Evolutionary conservation across 208 protist species (phyloP), one percentile per base, ranked within the genome.

Genomic region (Leishmania major): DNA sequence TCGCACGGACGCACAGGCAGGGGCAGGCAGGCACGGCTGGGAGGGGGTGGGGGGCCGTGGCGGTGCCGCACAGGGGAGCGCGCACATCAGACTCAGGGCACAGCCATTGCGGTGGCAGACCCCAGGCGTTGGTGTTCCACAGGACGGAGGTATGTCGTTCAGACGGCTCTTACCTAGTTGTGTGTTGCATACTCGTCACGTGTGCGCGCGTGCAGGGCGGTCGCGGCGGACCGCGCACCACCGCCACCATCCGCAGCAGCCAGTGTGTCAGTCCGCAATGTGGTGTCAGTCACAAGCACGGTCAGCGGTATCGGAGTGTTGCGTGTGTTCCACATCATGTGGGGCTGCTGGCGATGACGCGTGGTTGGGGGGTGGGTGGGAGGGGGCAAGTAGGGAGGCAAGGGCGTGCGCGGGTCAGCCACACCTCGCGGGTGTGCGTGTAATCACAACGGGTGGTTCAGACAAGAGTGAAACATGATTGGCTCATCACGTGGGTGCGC

Each of bases 241-340:
- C 40, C 40, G 25, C 4, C 57, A 70, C 2, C 62, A 59, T 8
- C 64, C 13, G 45, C 78, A 74, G 78, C 78, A 57, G 78, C 69
- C 59, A 57, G 45, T 31, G 73, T 79, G 72, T 76, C 75, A 78
- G 74, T 84, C 71, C 75, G 74, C 59, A 78, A 76, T 78, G 51
- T 47, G 17, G 71, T 84, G 80, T 84, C 80, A 78, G 74, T 84
- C 80, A 84, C 53, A 67, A 64, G 69, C 78, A 79, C 74, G 55
- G 15, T 86, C 83, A 86, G 83, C 83, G 83, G 83, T 86, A 86
- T 86, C 83, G 83, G 83, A 86, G 83, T 87, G 79, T 66, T 87
- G 83, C 78, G 79, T 82, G 79, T 82, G 75, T 64, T 73, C 43
- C 73, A 74, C 79, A 83, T 87, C 79, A 87, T 83, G 82, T 66